Percentiles rank a stretch among this genome's conserved stretches.
Conservation (phyloP, 169 alveolate species). For the Plasmodium vivax region DNA sequence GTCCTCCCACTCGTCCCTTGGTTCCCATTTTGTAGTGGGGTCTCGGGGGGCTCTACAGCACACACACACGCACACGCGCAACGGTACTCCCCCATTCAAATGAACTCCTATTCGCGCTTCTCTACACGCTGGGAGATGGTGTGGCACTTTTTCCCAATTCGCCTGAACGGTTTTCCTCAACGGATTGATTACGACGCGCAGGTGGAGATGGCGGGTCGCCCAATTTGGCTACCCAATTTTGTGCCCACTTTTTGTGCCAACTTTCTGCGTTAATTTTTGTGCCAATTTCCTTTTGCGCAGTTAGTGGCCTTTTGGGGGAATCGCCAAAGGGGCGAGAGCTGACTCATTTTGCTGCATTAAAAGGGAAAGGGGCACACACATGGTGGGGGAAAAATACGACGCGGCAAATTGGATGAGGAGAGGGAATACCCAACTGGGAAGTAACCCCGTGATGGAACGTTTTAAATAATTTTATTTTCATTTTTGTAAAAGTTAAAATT, state of each 20-base stretch:
- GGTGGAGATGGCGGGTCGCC: neutral
- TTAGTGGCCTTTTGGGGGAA: neutral
- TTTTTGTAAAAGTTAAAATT: neutral
- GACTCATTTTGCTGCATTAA: neutral
- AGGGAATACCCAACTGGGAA: neutral
- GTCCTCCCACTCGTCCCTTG: neutral
- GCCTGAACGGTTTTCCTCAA: neutral
- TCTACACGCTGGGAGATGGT: neutral
- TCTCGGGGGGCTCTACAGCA: neutral
- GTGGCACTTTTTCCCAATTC: neutral
- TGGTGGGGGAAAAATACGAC: neutral
- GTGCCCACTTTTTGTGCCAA: neutral
- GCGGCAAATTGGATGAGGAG: neutral
- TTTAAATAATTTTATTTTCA: neutral
- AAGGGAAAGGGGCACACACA: neutral
- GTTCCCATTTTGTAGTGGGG: neutral
- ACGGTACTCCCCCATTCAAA: neutral
- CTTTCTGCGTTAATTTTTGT: too few species aligned
- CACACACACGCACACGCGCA: neutral
- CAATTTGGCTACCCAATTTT: neutral
- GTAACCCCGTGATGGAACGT: neutral
- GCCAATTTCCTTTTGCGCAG: neutral
- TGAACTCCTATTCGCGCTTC: neutral
- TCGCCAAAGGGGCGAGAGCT: neutral
- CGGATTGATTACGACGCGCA: neutral